Percentiles rank a stretch among this genome's conserved stretches.
Conservation (phyloP, 139 green algal species). For the Volvox africanus region DNA sequence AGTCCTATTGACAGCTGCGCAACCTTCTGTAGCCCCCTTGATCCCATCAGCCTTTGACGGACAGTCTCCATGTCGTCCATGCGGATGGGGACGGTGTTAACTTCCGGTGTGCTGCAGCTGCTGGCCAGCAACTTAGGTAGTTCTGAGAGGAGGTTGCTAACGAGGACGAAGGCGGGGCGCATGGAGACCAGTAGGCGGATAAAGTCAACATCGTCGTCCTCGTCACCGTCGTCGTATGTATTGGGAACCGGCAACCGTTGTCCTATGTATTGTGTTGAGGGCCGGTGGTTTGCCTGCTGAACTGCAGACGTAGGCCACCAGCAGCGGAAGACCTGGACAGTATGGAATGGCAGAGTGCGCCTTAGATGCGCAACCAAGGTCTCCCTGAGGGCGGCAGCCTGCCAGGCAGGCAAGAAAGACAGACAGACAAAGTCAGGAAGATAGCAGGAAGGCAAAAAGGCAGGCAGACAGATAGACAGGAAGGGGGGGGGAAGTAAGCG, state of each 20-base stretch:
- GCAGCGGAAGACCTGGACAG: neutral
- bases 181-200: constrained; percentile 4
- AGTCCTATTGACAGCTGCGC: neutral
- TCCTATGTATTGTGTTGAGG: neutral
- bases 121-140: neutral
- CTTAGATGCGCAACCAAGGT: neutral
- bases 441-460: neutral
- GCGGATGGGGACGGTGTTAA: neutral
- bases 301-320: neutral
- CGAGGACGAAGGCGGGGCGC: constrained; percentile 3
- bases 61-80: neutral
- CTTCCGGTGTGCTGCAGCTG: neutral
- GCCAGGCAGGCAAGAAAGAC: neutral
- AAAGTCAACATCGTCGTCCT: neutral
- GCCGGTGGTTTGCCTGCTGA: neutral
- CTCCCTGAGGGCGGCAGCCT: neutral
- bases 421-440: neutral
- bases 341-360: neutral
- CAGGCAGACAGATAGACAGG: neutral
- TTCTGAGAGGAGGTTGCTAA: neutral
- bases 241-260: too few species aligned
- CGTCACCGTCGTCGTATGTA: neutral
- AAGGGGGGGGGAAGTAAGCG: too few species aligned
- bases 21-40: neutral
- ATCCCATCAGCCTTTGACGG: neutral